Conservation (phyloP, 495 filamentous ascomycete species). For the Acidomyces sp. region DNA sequence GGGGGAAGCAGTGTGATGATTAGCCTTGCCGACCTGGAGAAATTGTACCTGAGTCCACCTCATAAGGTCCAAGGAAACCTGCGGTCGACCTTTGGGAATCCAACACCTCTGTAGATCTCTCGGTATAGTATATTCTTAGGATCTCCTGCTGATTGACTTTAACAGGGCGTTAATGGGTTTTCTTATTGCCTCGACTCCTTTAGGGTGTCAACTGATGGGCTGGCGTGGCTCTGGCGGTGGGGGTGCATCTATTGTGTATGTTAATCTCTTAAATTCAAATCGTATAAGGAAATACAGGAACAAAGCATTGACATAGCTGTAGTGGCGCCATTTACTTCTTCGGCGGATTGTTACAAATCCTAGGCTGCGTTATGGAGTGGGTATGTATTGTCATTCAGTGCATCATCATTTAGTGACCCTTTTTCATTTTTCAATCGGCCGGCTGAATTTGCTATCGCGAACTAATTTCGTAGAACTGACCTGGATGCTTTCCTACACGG, state of each 20-base stretch:
- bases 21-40: no score
- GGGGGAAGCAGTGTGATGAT: no score
- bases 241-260: conserved; percentile 51
- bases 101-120: conserved; percentile 50
- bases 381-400: no score
- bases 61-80: conserved; percentile 43
- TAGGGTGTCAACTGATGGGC: conserved; percentile 56
- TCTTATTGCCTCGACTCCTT: conserved; percentile 49
- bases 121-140: neutral
- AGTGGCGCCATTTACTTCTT: conserved; percentile 51
- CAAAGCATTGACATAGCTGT: no score
- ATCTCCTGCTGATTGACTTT: neutral
- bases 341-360: conserved; percentile 54
- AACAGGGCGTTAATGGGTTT: conserved; percentile 53
- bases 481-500: no score
- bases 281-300: no score
- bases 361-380: conserved; percentile 51
- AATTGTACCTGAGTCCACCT: conserved; percentile 56
- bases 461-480: no score
- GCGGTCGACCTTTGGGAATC: conserved; percentile 53
- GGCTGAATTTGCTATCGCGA: no score
- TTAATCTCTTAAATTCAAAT: no score
- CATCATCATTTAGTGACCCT: no score
- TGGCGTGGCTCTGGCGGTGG: conserved; percentile 53
- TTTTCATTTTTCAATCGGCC: no score